Evolutionary conservation across 1,284 basidiomycete species (phyloP).

Genomic region (Mrakiaceae sp.): DNA sequence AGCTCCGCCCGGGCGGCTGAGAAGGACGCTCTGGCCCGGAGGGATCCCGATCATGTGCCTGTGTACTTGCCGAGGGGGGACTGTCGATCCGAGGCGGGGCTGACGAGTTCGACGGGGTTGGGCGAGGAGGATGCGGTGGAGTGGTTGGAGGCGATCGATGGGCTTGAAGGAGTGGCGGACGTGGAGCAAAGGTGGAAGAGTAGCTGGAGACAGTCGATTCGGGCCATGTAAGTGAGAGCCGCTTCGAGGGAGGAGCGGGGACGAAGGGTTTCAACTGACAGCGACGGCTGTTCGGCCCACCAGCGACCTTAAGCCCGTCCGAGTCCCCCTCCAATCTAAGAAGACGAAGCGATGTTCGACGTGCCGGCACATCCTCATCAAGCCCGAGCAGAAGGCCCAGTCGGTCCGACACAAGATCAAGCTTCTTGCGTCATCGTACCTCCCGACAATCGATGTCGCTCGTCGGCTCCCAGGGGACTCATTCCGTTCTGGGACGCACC

Average conservation of each 20-base stretch:
- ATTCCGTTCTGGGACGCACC: too few relatives aligned
- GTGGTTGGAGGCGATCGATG: conserved; percentile 50
- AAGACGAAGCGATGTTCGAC: conserved; percentile 86
- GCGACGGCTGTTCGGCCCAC: background rate
- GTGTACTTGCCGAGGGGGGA: conserved; percentile 25
- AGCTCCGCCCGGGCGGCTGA: background rate
- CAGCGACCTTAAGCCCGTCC: conserved; percentile 53
- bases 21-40: background rate
- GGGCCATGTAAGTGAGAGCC: conserved; percentile 46
- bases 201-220: conserved; percentile 61
- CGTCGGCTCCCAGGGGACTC: conserved; percentile 22
- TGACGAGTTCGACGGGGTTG: conserved; percentile 36
- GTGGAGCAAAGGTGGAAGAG: conserved; percentile 69
- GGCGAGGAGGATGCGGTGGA: conserved; percentile 58
- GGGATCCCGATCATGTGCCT: conserved; percentile 26
- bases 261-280: background rate
- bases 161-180: conserved; percentile 51
- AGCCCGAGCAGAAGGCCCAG: conserved; percentile 92
- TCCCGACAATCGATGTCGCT: conserved; percentile 71
- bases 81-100: conserved; percentile 19
- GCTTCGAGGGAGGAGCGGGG: too few relatives aligned
- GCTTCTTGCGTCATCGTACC: conserved; percentile 82
- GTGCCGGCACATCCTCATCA: conserved; percentile 93
- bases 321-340: conserved; percentile 85
- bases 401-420: conserved; percentile 94